Evolutionary conservation across 352 stramenopile species (phyloP).

Genomic region (Phytophthora meadii): DNA sequence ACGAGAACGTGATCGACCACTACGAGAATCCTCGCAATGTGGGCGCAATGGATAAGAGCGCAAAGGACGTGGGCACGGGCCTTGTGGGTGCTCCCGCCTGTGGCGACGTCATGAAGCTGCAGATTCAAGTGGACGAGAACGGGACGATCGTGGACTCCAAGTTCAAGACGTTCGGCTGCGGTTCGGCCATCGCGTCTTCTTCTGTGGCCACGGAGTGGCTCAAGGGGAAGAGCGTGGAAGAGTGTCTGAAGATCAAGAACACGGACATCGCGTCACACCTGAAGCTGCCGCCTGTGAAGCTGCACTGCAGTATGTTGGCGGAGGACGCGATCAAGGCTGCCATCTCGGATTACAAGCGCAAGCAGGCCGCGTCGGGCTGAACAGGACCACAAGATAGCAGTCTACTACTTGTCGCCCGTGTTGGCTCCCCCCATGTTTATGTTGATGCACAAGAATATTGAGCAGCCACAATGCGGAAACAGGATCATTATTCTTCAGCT

Average conservation of each 20-base stretch:
- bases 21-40: conserved; percentile 99
- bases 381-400: conserved; percentile 21
- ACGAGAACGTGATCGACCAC: conserved; percentile 99
- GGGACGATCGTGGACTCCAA: conserved; percentile 98
- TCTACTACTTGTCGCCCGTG: conserved; percentile 22
- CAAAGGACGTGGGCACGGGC: conserved; percentile 96
- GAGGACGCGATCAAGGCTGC: conserved; percentile 99
- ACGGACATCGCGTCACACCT: conserved; percentile 99
- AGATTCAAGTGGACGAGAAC: conserved; percentile 96
- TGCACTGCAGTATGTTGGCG: conserved; percentile 99
- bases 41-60: conserved; percentile 97
- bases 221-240: conserved; percentile 98
- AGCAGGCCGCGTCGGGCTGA: conserved; percentile 74
- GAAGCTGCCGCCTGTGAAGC: conserved; percentile 99
- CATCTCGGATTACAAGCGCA: conserved; percentile 97
- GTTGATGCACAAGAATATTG: conserved; percentile 19
- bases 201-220: conserved; percentile 99
- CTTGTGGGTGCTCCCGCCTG: conserved; percentile 98
- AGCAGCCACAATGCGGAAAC: background rate
- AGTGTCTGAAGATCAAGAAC: conserved; percentile 96
- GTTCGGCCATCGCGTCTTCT: conserved; percentile 96
- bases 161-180: conserved; percentile 99
- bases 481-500: conserved; percentile 2
- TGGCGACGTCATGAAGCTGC: conserved; percentile 99
- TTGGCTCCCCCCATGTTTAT: conserved; percentile 9